Evolutionary conservation across 495 filamentous ascomycete genomes (phyloP).

Genomic region (Podospora australis): DNA sequence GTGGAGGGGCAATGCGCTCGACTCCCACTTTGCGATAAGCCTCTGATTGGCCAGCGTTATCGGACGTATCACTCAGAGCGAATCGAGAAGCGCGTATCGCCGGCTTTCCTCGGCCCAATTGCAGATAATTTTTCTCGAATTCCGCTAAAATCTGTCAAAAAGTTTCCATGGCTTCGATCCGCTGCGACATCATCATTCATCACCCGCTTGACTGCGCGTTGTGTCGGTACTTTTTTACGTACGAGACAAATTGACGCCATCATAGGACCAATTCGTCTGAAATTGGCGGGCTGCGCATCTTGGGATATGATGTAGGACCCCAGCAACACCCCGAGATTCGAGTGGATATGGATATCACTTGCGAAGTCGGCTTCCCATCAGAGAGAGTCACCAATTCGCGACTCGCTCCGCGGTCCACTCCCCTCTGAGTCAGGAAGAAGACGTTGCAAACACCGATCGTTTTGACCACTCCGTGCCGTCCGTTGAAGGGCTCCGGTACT

Average conservation of each 20-base stretch:
- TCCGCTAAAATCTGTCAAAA: constrained; percentile 3
- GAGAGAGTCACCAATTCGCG: constrained; percentile 8
- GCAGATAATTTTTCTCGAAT: background rate
- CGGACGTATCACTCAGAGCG: background rate
- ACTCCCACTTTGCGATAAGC: constrained; percentile 8
- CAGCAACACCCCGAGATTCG: background rate
- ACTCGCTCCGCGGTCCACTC: constrained; percentile 5
- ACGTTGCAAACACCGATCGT: background rate
- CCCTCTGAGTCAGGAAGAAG: constrained; percentile 5
- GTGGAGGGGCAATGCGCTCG: background rate
- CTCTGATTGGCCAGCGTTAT: constrained; percentile 8
- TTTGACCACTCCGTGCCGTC: background rate
- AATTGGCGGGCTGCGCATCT: background rate
- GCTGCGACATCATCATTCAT: background rate
- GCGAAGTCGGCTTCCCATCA: background rate
- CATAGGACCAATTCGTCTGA: constrained; percentile 3
- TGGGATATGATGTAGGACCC: background rate
- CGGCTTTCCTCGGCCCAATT: constrained; percentile 26
- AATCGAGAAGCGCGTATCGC: constrained; percentile 18
- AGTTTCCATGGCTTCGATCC: constrained; percentile 8
- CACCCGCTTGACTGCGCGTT: constrained; percentile 11
- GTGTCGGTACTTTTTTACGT: constrained; percentile 11
- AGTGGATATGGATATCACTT: background rate
- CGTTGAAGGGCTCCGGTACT: constrained; percentile 1
- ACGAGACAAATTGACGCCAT: constrained; percentile 1